Conservation (phyloP, 2,329 filamentous ascomycete species). For the Botrytis fabae region DNA sequence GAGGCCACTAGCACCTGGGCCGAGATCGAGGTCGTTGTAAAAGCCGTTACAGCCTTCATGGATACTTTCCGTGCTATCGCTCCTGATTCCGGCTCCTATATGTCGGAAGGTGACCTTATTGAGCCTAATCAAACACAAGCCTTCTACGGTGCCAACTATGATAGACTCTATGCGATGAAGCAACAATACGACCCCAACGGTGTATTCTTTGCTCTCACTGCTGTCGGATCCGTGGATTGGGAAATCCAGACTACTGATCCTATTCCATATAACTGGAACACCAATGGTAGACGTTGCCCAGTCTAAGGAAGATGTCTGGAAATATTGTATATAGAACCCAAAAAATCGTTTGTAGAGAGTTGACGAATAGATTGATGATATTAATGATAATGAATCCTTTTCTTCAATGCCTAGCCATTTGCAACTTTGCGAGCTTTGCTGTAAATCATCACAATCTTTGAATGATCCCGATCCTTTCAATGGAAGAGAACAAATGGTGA, state of each 20-base stretch:
- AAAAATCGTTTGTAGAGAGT: background rate
- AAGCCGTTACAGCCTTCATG: conserved; percentile 31
- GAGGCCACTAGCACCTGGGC: conserved; percentile 45
- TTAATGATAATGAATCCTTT: background rate
- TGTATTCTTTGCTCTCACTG: conserved; percentile 28
- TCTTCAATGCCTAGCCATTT: background rate
- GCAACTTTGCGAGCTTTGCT: background rate
- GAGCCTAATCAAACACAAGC: conserved; percentile 24
- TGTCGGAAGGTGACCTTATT: conserved; percentile 23
- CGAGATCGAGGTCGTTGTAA: conserved; percentile 48
- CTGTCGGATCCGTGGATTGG: conserved; percentile 43
- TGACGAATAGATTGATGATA: background rate
- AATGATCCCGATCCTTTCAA: background rate
- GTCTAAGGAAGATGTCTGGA: background rate
- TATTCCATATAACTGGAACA: conserved; percentile 24
- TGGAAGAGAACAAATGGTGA: background rate
- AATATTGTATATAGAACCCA: background rate
- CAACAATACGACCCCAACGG: conserved; percentile 28
- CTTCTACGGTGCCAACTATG: conserved; percentile 45
- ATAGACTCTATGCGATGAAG: conserved; percentile 31
- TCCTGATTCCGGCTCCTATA: conserved; percentile 22
- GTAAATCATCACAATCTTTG: background rate
- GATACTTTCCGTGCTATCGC: conserved; percentile 26
- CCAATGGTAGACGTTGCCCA: conserved; percentile 16
- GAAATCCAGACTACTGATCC: conserved; percentile 27